Evolutionary conservation across 2,329 filamentous ascomycete genomes (phyloP), one percentile per base, ranked within the genome.

Genomic region (Akanthomyces uredinophilus): DNA sequence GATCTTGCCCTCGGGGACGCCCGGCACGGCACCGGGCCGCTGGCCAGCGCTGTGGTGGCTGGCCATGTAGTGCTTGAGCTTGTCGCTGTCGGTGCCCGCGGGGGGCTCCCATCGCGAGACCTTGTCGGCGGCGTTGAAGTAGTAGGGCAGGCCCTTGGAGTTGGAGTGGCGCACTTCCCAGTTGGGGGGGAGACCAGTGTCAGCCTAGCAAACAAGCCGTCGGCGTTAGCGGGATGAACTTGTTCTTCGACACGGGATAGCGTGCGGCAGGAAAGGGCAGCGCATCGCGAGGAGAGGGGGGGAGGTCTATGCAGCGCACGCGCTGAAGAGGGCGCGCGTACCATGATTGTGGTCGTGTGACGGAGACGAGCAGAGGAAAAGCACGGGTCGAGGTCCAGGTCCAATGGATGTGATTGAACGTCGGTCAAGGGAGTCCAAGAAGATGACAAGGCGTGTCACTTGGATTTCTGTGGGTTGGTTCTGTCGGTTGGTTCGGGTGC

Each of bases 141-240:
- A 99, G 83, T 99, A 99, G 43, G 95, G 95, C 41, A 98, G 89
- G 79, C 96, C 96, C 82, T 97, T 98, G 77, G 92, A 96, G 81
- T 97, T 96, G 76, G 92, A 96, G 80, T 96, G 92, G 75, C 95
- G 92, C 73, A 99, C 92, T 80, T 98, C 95, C 93, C 94, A 97
- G 75, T 87, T 87, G 55, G 86, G 76, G 65, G 93, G 93, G 66
- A 97, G 86, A 74, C 94, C 94, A 68, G 89, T 87, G 62, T 92
- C 89, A 72, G 84, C 78, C 86, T 89, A 10, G 39, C 24, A 24
- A 11, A 47, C 7, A n/a, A 13, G 24, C 6, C 13, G 24, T 47
- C 1, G 10, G 5, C 14, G 32, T 52, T 52, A 52, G 49, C 49
- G 5, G 16, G 16, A 5, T 3, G 5, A 1, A 13, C 3, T 14